Base-by-base conservation (phyloP, 2,329 filamentous ascomycete genomes). In the Westerdykella aurantiaca region DNA sequence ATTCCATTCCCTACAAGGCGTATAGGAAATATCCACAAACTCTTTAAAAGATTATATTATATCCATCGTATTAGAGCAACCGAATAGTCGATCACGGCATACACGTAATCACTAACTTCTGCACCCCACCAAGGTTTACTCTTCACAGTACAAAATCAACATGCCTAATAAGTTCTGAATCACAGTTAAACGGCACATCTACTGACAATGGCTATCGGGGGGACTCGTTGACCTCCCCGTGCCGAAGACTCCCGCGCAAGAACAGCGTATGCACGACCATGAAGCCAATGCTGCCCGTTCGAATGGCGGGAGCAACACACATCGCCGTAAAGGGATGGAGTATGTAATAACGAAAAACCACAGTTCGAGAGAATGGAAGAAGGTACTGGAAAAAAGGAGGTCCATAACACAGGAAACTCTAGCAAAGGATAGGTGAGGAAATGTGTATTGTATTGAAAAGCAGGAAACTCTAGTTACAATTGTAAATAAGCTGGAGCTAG, bases 271-370 rank as follows among this genome's bases (percentile, higher is more conserved):
- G 16, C 39, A 42, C 13, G 41, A 42, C 21, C 37, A 42, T 16
- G 41, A 42, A 14, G 34, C 7, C 11, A 18, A 34, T 13, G 37
- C 35, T 6, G 41, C 37, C 16, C 22, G 38, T 18, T 42, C 41
- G 2, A 42, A 42, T 11, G 38, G 41, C 34, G 41, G 41, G 10
- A 38, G 33, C 16, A 42, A 42, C 18, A 42, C 33, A 16, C 41
- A 42, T 9, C 17, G 34, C 25, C 18, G 34, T 29, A 9, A 29
- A 12, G 25, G 25, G 7, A 29, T 29, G 25, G 25, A 29, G 25
- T 35, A 35, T 35, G 34, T 35, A 3, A 35, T 11, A 21, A 35
- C 5, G 18, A 35, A 35, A 11, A 35, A 11, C 34, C 34, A 35
- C 34, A 35, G 34, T 21, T 35, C 34, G 34, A 11, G 34, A 13